Percentiles rank a stretch among this genome's conserved stretches.
Conservation (phyloP, 2,329 filamentous ascomycete species). For the Ophioceras dolichostomum region DNA sequence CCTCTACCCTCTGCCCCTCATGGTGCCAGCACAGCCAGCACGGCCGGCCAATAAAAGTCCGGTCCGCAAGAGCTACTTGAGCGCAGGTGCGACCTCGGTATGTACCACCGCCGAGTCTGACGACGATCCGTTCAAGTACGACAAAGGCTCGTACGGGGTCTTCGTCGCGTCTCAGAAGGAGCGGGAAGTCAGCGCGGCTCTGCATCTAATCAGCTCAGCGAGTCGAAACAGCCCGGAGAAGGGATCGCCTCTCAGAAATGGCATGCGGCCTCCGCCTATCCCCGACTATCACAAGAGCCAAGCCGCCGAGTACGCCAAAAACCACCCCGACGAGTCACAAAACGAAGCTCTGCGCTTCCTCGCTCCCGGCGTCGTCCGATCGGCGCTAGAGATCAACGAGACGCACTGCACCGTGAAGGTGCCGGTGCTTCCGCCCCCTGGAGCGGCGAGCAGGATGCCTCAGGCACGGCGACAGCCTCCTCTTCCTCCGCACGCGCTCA, state of each 20-base stretch:
- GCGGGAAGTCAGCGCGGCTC: conserved; percentile 27
- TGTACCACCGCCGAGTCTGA: conserved; percentile 18
- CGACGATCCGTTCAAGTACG: conserved; percentile 33
- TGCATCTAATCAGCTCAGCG: conserved; percentile 17
- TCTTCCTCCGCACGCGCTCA: not conserved
- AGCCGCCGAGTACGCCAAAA: no score
- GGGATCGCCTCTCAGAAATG: conserved; percentile 15
- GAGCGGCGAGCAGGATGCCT: not conserved
- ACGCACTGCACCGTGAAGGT: not conserved
- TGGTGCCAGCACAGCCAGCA: conserved; percentile 6
- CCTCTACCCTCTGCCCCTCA: conserved; percentile 10
- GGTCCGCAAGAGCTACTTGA: conserved; percentile 6
- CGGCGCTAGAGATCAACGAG: not conserved
- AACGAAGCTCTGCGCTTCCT: not conserved
- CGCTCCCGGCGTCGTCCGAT: not conserved
- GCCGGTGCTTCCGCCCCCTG: not conserved
- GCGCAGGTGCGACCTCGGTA: conserved; percentile 14
- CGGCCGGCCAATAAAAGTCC: conserved; percentile 1
- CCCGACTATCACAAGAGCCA: conserved; percentile 4
- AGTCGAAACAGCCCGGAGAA: conserved; percentile 13
- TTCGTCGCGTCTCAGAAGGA: conserved; percentile 26
- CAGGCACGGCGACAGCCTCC: no score
- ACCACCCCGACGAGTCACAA: not conserved
- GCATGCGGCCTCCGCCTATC: conserved; percentile 5
- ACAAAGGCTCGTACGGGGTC: conserved; percentile 22